A percentile compares a stretch with the other conserved stretches of the same genome.
Evolutionary conservation across 2,329 filamentous ascomycete genomes (phyloP).

Genomic region (Parastagonospora nodorum): DNA sequence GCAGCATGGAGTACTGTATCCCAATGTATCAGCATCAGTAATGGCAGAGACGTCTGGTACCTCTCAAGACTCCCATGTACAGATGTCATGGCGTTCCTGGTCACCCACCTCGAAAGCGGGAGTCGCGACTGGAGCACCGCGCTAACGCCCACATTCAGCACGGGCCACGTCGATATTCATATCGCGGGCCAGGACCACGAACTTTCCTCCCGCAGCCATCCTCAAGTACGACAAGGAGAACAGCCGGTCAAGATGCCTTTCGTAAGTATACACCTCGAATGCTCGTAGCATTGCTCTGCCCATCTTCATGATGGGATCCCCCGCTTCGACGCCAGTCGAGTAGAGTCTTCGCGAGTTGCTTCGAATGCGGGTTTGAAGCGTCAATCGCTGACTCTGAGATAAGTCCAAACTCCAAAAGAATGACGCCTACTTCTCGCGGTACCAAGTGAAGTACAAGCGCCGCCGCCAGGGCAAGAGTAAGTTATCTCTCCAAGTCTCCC

Average conservation of each 20-base stretch:
- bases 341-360: slow-evolving; percentile 80
- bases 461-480: slow-evolving; percentile 97
- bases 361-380: slow-evolving; percentile 89
- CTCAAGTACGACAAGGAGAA: slow-evolving; percentile 31
- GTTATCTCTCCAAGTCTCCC: slow-evolving; percentile 48
- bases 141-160: slow-evolving; percentile 13
- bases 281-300: slow-evolving; percentile 6
- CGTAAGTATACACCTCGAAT: slow-evolving; percentile 49
- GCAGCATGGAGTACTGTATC: too few relatives aligned
- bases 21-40: too few relatives aligned
- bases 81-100: slow-evolving; percentile 6
- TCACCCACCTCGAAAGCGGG: slow-evolving; percentile 28
- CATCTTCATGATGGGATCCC: slow-evolving; percentile 24
- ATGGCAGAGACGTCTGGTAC: too few relatives aligned
- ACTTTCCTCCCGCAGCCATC: slow-evolving; percentile 31
- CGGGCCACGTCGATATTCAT: slow-evolving; percentile 14
- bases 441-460: slow-evolving; percentile 99
- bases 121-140: slow-evolving; percentile 11
- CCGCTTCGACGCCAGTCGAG: slow-evolving; percentile 37
- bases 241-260: slow-evolving; percentile 52
- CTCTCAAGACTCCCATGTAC: too few relatives aligned
- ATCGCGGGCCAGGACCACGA: slow-evolving; percentile 11
- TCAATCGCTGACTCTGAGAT: slow-evolving; percentile 98
- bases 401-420: slow-evolving; percentile 97
- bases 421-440: slow-evolving; percentile 99